Percentiles rank a stretch among this genome's conserved stretches.
Conservation (phyloP, 768 basidiomycete genomes). For the Pulveroboletus sp. region DNA sequence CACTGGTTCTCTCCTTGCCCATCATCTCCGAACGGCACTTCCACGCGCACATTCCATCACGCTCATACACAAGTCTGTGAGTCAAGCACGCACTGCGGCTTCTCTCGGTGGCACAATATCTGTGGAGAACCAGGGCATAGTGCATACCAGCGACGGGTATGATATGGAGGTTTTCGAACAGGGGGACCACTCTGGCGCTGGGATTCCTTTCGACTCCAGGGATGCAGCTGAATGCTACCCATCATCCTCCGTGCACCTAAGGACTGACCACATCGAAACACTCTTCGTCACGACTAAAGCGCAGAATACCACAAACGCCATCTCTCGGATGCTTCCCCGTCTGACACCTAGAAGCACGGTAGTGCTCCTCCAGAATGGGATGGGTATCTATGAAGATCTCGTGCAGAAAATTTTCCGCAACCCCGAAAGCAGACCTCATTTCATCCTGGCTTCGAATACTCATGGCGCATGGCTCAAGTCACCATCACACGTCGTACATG, state of each 20-base stretch:
- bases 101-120: conserved; percentile 35
- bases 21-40: conserved; percentile 66
- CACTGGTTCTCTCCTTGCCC: conserved; percentile 77
- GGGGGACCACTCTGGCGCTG: conserved; percentile 19
- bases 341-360: conserved; percentile 69
- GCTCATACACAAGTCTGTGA: conserved; percentile 58
- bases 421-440: conserved; percentile 69
- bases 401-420: conserved; percentile 66
- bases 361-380: conserved; percentile 91
- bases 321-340: conserved; percentile 57
- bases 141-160: conserved; percentile 42
- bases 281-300: conserved; percentile 85
- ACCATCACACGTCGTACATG: conserved; percentile 56
- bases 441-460: conserved; percentile 78
- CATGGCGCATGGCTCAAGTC: conserved; percentile 68
- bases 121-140: conserved; percentile 48
- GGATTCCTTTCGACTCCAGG: conserved; percentile 14
- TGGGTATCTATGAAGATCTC: conserved; percentile 85
- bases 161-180: conserved; percentile 45
- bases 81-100: conserved; percentile 34
- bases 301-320: conserved; percentile 51
- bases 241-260: conserved; percentile 10
- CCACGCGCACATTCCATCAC: conserved; percentile 50
- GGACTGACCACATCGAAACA: conserved; percentile 52
- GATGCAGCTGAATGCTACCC: conserved; percentile 13